Evolutionary conservation across 2,329 filamentous ascomycete genomes (phyloP).

Genomic region (Fusarium paranaense): DNA sequence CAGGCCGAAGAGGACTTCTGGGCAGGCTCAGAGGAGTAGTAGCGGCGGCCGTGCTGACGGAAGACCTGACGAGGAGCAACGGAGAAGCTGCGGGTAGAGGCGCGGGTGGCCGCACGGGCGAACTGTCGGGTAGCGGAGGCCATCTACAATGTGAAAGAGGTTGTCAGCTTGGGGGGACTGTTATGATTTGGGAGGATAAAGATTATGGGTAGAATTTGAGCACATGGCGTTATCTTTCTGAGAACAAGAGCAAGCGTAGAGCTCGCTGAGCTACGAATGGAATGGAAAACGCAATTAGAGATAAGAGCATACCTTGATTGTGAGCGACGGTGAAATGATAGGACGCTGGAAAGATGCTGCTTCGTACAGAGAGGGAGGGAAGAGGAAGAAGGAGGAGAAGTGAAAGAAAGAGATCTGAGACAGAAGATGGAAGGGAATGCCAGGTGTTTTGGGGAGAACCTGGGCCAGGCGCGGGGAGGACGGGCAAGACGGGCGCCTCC

Average conservation of each 20-base stretch:
- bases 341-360: conserved; percentile 15
- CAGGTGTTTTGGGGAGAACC: conserved; percentile 25
- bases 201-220: background rate
- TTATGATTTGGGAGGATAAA: background rate
- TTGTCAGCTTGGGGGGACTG: conserved; percentile 3
- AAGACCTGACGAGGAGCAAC: conserved; percentile 74
- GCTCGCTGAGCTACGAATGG: background rate
- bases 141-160: conserved; percentile 44
- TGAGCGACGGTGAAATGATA: conserved; percentile 13
- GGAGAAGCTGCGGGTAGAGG: conserved; percentile 67
- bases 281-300: background rate
- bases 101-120: conserved; percentile 69
- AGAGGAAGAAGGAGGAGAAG: conserved; percentile 17
- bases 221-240: background rate
- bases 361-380: conserved; percentile 13
- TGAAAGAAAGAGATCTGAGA: conserved; percentile 2
- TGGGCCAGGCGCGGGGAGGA: conserved; percentile 15
- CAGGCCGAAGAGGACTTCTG: conserved; percentile 62
- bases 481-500: conserved; percentile 24
- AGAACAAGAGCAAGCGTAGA: background rate
- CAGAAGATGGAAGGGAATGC: conserved; percentile 31
- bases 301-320: conserved; percentile 34
- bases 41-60: conserved; percentile 79
- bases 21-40: conserved; percentile 79
- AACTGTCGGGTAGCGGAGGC: conserved; percentile 64